A percentile compares a stretch with the other conserved stretches of the same genome.
phyloP scores from a whole-genome alignment of 1,284 basidiomycete species.

The Malassezia caprae region DNA sequence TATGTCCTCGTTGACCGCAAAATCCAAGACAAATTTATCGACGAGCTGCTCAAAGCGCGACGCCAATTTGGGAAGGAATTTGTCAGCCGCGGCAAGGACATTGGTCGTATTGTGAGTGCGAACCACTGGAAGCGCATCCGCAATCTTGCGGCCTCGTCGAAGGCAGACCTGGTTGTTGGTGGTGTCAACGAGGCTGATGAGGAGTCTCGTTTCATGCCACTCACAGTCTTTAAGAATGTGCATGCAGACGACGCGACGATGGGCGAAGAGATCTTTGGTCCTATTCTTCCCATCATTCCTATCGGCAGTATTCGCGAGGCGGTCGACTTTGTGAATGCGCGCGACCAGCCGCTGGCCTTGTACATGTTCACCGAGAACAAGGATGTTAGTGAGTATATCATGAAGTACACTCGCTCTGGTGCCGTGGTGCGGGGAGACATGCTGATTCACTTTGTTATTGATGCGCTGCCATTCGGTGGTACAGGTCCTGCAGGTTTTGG shows the following conservation, averaged over 20 bases:
- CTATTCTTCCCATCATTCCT: constrained; percentile 65
- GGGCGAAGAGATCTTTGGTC: constrained; percentile 68
- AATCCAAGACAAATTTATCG: constrained; percentile 59
- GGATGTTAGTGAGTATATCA: constrained; percentile 56
- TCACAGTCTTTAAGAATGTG: constrained; percentile 60
- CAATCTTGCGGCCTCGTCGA: constrained; percentile 58
- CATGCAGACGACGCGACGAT: constrained; percentile 54
- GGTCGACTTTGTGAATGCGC: constrained; percentile 45
- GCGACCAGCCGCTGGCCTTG: constrained; percentile 65
- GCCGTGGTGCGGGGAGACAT: constrained; percentile 28
- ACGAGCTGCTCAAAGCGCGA: constrained; percentile 57
- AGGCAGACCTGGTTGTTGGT: constrained; percentile 63
- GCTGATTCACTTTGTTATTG: constrained; percentile 52
- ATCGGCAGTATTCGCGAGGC: constrained; percentile 52
- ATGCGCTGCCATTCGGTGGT: constrained; percentile 55
- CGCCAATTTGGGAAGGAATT: constrained; percentile 41
- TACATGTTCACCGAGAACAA: constrained; percentile 64
- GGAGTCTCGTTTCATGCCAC: constrained; percentile 57
- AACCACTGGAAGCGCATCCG: constrained; percentile 59
- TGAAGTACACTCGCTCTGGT: constrained; percentile 36
- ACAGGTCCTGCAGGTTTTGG: constrained; percentile 52
- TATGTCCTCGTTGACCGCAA: constrained; percentile 63
- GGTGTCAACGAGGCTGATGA: constrained; percentile 57
- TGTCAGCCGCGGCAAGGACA: constrained; percentile 51
- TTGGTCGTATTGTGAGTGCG: constrained; percentile 54